Evolutionary conservation across 2,329 filamentous ascomycete genomes (phyloP), one percentile per base, ranked within the genome.

Genomic region (Cytospora chrysosperma): DNA sequence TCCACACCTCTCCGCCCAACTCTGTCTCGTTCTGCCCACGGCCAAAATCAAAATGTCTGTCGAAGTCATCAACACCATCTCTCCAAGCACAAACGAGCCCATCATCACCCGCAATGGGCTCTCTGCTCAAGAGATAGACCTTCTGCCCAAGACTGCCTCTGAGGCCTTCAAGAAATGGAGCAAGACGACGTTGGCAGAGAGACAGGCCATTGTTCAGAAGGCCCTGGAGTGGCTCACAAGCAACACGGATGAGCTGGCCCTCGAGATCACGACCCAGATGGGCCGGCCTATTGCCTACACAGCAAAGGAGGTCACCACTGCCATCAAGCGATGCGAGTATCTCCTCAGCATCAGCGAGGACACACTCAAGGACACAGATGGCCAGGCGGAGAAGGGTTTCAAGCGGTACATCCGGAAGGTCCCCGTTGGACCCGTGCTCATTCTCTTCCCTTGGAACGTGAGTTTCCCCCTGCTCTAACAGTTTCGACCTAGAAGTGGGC

Each of bases 381-480:
- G 93, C 10, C 92, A 96, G 74, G 77, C 86, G 2, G 92, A 98
- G 77, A 86, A 90, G 72, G 93, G 94, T 0, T 97, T 97, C 81
- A 93, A 89, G 78, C 85, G 94, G 68, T 97, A 91, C 73, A 92
- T 98, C 73, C 88, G 88, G 75, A 96, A 96, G 77, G 86, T 92
- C 10, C 92, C 94, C 0, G 85, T 97, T 59, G 94, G 94, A 0
- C 92, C 93, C 13, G 90, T 95, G 19, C 82, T 98, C 64, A 84
- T 97, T 68, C 86, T 98, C 65, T 97, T 97, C 77, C 90, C 94
- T 0, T 98, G 94, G 94, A 98, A 98, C 78, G 93, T 95, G 78
- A 78, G 92, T 76, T 60, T 50, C 53, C 28, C 24, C 3, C 12
- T 10, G 8, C 13, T 30, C 24, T 43, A n/a, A 24, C 6, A 19